Conservation (phyloP, 768 basidiomycete species). For the Termitomyces sp. region DNA sequence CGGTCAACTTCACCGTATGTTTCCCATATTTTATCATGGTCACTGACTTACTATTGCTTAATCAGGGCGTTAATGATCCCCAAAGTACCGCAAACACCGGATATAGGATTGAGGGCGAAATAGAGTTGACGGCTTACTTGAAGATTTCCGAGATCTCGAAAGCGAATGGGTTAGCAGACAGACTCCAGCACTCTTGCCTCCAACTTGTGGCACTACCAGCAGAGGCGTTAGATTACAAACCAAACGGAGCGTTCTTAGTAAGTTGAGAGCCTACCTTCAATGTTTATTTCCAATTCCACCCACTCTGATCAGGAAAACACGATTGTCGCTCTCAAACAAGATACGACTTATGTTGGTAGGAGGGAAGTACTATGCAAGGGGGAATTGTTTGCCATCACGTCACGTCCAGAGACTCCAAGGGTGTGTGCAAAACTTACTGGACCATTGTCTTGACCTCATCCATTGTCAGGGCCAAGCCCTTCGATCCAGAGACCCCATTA, state of each 20-base stretch:
- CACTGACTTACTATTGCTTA: not conserved
- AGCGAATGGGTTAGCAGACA: fast-evolving
- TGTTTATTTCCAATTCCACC: not conserved
- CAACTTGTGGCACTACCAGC: not conserved
- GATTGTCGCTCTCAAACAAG: not conserved
- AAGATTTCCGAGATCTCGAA: not conserved
- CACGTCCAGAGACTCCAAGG: not conserved
- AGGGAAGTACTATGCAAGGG: not conserved
- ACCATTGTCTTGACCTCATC: not conserved
- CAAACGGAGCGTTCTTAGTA: not conserved
- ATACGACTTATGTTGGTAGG: not conserved
- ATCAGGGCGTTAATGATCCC: not conserved
- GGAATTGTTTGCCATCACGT: not conserved
- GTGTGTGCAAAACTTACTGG: not conserved
- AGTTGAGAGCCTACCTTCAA: too few species aligned
- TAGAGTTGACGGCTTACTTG: not conserved
- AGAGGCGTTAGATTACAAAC: too few species aligned
- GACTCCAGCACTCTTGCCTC: not conserved
- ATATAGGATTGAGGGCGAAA: not conserved
- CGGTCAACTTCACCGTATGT: not conserved
- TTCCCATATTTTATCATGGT: not conserved
- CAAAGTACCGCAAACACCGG: not conserved
- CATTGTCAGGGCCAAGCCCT: not conserved
- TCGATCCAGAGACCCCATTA: not conserved
- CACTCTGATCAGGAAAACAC: not conserved